Percentiles rank a stretch among this genome's conserved stretches.
These are phyloP conservation scores for Botrytis porri DNA, from an alignment of 2,329 filamentous ascomycete species.

Conservation along the genomic window DNA sequence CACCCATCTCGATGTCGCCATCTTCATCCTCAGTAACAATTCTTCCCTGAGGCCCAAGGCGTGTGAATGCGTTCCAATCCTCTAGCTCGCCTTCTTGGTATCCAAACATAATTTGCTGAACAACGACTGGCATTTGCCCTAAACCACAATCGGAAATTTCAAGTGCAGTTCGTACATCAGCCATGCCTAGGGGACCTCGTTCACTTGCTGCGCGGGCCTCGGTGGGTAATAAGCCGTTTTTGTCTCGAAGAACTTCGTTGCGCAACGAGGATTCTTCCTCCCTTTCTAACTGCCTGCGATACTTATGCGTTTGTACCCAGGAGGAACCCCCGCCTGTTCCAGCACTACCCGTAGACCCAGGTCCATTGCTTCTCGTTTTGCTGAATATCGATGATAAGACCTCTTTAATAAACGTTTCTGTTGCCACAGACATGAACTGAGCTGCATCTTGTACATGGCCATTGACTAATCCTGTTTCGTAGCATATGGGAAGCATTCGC, in stretches of 20 bases:
- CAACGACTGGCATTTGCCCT: slow-evolving; percentile 72
- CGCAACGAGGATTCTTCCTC: slow-evolving; percentile 72
- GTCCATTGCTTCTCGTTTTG: slow-evolving; percentile 62
- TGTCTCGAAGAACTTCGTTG: slow-evolving; percentile 73
- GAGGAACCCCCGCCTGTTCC: slow-evolving; percentile 63
- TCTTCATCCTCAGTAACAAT: slow-evolving; percentile 36
- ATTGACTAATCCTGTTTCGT: slow-evolving; percentile 59
- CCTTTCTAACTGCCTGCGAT: slow-evolving; percentile 67
- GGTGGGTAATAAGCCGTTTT: slow-evolving; percentile 73
- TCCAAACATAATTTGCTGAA: slow-evolving; percentile 64
- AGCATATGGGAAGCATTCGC: slow-evolving; percentile 66
- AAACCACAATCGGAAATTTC: slow-evolving; percentile 74
- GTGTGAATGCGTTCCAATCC: slow-evolving; percentile 58
- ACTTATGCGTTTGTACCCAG: slow-evolving; percentile 77
- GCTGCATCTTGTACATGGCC: slow-evolving; percentile 60
- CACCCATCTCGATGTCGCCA: slow-evolving; percentile 40
- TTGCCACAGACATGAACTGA: slow-evolving; percentile 62
- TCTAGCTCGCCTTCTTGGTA: slow-evolving; percentile 77
- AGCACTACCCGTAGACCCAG: slow-evolving; percentile 58
- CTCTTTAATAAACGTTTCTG: slow-evolving; percentile 66
- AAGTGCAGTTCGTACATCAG: slow-evolving; percentile 73
- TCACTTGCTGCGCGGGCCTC: slow-evolving; percentile 75
- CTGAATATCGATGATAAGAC: slow-evolving; percentile 61
- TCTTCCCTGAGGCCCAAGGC: slow-evolving; percentile 37
- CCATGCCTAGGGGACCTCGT: slow-evolving; percentile 69